Conservation (phyloP, 768 basidiomycete species). For the Suillus lakei region DNA sequence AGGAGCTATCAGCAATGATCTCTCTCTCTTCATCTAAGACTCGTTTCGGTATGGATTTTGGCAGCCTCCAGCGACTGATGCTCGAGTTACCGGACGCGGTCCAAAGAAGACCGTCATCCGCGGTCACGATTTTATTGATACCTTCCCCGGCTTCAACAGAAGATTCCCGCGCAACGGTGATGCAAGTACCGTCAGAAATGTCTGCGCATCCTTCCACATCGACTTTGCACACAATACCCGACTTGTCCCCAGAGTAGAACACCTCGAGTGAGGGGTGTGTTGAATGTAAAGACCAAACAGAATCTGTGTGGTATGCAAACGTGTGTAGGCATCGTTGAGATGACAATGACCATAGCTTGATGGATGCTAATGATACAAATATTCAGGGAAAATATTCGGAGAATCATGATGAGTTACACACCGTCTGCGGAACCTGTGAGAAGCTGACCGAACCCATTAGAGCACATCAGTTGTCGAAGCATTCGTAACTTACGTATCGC, state of each 20-base stretch:
- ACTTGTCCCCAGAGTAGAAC: constrained; percentile 95
- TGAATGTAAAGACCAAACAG: constrained; percentile 93
- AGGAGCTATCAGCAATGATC: constrained; percentile 16
- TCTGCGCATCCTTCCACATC: constrained; percentile 85
- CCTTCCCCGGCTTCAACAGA: constrained; percentile 56
- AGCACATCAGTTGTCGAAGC: not conserved
- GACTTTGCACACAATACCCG: constrained; percentile 89
- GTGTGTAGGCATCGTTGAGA: constrained; percentile 93
- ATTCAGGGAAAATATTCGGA: constrained; percentile 15
- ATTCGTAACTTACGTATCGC: constrained; percentile 70
- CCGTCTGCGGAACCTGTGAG: constrained; percentile 85
- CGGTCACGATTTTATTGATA: constrained; percentile 80
- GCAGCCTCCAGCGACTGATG: constrained; percentile 82
- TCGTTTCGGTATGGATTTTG: constrained; percentile 40
- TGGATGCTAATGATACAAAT: constrained; percentile 53
- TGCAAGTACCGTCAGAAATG: constrained; percentile 87
- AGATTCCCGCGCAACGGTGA: constrained; percentile 77
- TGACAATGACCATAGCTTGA: constrained; percentile 93
- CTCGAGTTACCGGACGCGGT: constrained; percentile 85
- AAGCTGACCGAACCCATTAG: constrained; percentile 46
- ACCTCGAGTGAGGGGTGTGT: constrained; percentile 83
- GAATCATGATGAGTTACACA: constrained; percentile 21
- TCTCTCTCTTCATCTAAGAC: constrained; percentile 20
- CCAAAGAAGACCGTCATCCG: constrained; percentile 89
- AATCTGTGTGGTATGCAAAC: constrained; percentile 93